Percentiles rank a stretch among this genome's conserved stretches.
phyloP scores from a whole-genome alignment of 768 basidiomycete species.

The Phanerochaete carnosa region DNA sequence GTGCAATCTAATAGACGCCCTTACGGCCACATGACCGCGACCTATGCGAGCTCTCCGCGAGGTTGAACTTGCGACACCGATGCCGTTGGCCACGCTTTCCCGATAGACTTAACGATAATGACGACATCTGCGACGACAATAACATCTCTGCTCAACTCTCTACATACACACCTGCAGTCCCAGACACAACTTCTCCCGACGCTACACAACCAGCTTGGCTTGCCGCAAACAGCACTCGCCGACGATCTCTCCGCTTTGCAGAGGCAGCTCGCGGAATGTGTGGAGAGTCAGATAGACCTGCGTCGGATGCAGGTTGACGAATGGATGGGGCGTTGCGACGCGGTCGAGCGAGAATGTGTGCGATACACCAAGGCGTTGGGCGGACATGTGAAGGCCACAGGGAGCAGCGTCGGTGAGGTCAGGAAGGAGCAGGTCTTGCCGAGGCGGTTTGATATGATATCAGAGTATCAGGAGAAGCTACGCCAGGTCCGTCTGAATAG shows the following conservation, averaged over 20 bases:
- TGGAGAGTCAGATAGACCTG: constrained; percentile 68
- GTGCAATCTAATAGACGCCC: neutral
- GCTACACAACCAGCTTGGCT: constrained; percentile 79
- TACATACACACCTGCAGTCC: constrained; percentile 74
- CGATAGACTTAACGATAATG: neutral
- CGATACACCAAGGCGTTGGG: constrained; percentile 71
- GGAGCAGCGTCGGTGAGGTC: constrained; percentile 62
- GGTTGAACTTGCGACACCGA: constrained; percentile 1
- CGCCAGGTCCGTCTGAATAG: constrained; percentile 58
- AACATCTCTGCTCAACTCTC: constrained; percentile 68
- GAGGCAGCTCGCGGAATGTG: constrained; percentile 68
- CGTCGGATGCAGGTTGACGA: constrained; percentile 75
- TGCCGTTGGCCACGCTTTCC: neutral
- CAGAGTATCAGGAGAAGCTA: constrained; percentile 73
- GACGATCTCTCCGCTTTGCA: constrained; percentile 77
- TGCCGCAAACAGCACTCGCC: constrained; percentile 75
- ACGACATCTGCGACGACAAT: constrained; percentile 51
- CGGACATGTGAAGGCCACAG: constrained; percentile 63
- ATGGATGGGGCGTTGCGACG: constrained; percentile 63
- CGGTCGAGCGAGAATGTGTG: constrained; percentile 60
- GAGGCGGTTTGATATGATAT: constrained; percentile 61
- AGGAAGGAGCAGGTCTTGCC: constrained; percentile 73
- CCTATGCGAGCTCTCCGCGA: neutral
- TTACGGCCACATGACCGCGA: constrained; percentile 5
- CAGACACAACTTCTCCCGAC: constrained; percentile 83